Percentiles rank a stretch among this genome's conserved stretches.
These are phyloP conservation scores for Lachnellula willkommii DNA, from an alignment of 2,329 filamentous ascomycete species.

Conservation along the genomic window DNA sequence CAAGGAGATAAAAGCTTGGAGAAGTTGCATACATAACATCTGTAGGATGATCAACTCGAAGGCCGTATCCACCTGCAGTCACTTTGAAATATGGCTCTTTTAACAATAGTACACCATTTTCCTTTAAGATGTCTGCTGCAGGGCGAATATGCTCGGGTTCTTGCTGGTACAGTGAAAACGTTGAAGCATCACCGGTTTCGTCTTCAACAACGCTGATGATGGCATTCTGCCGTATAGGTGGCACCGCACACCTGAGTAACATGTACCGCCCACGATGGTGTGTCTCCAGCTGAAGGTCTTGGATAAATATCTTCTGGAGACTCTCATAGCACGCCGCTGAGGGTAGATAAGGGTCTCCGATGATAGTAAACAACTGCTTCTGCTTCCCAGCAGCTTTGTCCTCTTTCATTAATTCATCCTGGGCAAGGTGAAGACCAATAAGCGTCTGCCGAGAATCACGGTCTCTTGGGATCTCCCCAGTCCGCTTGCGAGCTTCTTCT, in stretches of 20 bases:
- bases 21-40: background rate
- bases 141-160: slow-evolving; percentile 10
- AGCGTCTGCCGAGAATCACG: background rate
- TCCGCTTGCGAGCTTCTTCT: background rate
- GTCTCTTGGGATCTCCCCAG: background rate
- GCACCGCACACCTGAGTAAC: slow-evolving; percentile 30
- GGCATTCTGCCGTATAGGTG: slow-evolving; percentile 29
- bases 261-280: slow-evolving; percentile 37
- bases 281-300: slow-evolving; percentile 34
- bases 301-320: slow-evolving; percentile 29
- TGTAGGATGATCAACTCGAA: slow-evolving; percentile 23
- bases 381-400: background rate
- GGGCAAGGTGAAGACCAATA: background rate
- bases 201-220: slow-evolving; percentile 28
- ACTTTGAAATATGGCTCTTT: slow-evolving; percentile 5
- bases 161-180: slow-evolving; percentile 41
- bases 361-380: background rate
- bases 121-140: background rate
- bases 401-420: background rate
- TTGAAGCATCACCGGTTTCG: slow-evolving; percentile 21
- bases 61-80: slow-evolving; percentile 30
- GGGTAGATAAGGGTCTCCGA: slow-evolving; percentile 7
- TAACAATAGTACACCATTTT: background rate
- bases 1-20: no score
- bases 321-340: slow-evolving; percentile 1